These are phyloP conservation scores for Lactuca saligna DNA, from an alignment of 129 eudicot genomes.

Conservation along the genomic window DNA sequence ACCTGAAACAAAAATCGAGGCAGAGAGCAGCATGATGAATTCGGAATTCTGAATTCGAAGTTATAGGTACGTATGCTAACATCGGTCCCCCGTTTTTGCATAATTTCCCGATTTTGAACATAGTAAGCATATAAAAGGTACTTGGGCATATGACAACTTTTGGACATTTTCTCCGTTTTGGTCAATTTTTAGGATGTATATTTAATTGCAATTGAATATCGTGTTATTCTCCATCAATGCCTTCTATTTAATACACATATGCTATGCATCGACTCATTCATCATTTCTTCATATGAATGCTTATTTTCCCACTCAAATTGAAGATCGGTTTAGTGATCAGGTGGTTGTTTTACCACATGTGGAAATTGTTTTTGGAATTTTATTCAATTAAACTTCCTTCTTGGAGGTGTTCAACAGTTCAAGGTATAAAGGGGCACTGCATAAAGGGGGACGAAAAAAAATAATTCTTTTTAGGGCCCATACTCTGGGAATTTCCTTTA, in stretches of 20 bases:
- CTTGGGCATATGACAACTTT: neutral
- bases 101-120: slow-evolving; percentile 5
- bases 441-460: no score
- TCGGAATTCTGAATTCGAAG: neutral
- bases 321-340: neutral
- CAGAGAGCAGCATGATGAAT: slow-evolving; percentile 4
- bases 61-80: slow-evolving; percentile 18
- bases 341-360: neutral
- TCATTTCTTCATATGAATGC: neutral
- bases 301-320: neutral
- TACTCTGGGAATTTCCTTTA: no score
- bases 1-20: slow-evolving; percentile 9
- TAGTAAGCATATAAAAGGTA: neutral
- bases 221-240: neutral
- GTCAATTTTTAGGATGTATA: neutral
- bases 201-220: neutral
- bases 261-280: slow-evolving; percentile 1
- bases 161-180: neutral
- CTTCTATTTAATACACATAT: neutral
- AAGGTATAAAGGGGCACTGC: neutral
- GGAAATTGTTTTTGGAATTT: neutral
- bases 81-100: neutral
- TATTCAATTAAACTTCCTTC: neutral
- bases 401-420: neutral
- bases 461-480: no score